These are phyloP conservation scores for Rhodotorula mucilaginosa DNA, from an alignment of 1,284 basidiomycete species.

Conservation along the genomic window DNA sequence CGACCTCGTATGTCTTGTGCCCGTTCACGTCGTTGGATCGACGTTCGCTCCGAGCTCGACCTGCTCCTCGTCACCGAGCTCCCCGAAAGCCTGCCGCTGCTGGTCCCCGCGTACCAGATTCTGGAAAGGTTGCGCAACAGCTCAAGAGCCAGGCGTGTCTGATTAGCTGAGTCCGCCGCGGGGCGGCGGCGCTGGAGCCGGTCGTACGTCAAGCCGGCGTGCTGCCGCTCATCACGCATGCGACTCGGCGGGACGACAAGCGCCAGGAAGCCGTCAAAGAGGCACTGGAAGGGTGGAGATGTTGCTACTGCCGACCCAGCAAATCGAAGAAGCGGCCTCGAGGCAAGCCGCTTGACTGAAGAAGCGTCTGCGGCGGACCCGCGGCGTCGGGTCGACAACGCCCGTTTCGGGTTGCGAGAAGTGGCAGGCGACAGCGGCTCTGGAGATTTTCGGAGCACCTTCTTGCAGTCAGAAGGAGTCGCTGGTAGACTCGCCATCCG, in stretches of 20 bases:
- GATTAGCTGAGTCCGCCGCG: constrained; percentile 43
- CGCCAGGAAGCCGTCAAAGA: constrained; percentile 76
- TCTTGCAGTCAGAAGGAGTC: no score
- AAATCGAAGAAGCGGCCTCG: no score
- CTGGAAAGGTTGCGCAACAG: constrained; percentile 76
- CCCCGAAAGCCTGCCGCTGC: constrained; percentile 76
- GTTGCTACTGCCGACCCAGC: no score
- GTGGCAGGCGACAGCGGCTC: no score
- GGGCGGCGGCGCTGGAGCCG: no score
- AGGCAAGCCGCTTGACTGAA: no score
- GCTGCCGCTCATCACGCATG: constrained; percentile 64
- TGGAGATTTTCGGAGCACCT: no score
- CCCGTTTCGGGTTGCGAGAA: no score
- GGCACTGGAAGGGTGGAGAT: constrained; percentile 24
- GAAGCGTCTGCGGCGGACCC: no score
- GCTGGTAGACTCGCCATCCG: no score
- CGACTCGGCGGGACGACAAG: constrained; percentile 91
- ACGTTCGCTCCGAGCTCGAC: constrained; percentile 58
- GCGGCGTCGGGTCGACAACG: no score
- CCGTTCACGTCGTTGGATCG: background rate
- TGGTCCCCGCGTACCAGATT: constrained; percentile 83
- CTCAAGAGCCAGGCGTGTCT: constrained; percentile 51
- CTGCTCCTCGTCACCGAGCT: constrained; percentile 73
- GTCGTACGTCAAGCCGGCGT: constrained; percentile 51
- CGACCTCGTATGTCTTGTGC: constrained; percentile 59